A percentile compares a stretch with the other conserved stretches of the same genome.
These are phyloP conservation scores for Nemania serpens DNA, from an alignment of 2,329 filamentous ascomycete species.

Conservation along the genomic window DNA sequence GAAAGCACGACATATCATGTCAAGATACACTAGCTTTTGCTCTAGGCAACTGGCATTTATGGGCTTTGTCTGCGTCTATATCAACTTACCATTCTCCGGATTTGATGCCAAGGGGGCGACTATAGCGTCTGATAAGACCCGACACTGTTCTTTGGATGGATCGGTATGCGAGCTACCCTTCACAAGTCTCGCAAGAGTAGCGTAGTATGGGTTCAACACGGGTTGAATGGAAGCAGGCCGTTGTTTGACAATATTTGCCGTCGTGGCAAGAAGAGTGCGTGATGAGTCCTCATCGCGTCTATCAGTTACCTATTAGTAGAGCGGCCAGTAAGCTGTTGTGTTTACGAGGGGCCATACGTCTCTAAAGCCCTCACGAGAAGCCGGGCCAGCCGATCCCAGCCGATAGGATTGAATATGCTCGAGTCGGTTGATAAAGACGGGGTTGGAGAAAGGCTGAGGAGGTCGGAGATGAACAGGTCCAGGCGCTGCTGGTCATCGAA, in stretches of 20 bases:
- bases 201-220: slow-evolving; percentile 46
- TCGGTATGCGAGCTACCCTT: slow-evolving; percentile 31
- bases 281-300: slow-evolving; percentile 34
- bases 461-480: slow-evolving; percentile 50
- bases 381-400: slow-evolving; percentile 36
- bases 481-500: slow-evolving; percentile 56
- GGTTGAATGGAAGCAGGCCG: slow-evolving; percentile 39
- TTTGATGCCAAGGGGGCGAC: slow-evolving; percentile 32
- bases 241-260: slow-evolving; percentile 41
- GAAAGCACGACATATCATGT: background rate
- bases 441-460: slow-evolving; percentile 31
- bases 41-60: no score
- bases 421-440: slow-evolving; percentile 15
- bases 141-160: slow-evolving; percentile 24
- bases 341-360: slow-evolving; percentile 29
- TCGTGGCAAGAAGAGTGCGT: slow-evolving; percentile 44
- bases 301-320: slow-evolving; percentile 20
- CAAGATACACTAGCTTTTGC: background rate
- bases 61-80: background rate
- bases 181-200: slow-evolving; percentile 45
- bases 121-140: slow-evolving; percentile 32
- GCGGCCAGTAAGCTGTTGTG: background rate
- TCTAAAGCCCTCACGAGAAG: slow-evolving; percentile 39
- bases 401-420: slow-evolving; percentile 25
- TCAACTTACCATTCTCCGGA: slow-evolving; percentile 31